Evolutionary conservation across 768 basidiomycete genomes (phyloP), one percentile per base, ranked within the genome.

Genomic region (Trametes cingulata): DNA sequence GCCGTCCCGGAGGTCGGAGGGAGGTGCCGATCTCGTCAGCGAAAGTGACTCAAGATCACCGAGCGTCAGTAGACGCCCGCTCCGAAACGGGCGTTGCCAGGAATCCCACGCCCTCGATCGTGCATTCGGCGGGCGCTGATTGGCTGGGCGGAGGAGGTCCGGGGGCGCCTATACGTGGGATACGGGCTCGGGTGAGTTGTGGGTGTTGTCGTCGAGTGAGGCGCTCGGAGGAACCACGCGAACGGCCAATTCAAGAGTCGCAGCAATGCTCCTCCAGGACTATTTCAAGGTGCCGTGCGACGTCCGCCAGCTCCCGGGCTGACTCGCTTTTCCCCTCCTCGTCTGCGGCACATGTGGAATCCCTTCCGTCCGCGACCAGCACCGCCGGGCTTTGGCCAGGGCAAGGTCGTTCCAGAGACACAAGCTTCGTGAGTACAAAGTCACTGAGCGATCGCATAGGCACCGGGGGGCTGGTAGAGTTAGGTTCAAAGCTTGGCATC

Each of bases 321-420:
- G 20, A 25, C 24, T 6, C 24, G 17, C 22, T 29, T 41, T 24
- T 33, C 24, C 43, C 39, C 22, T 36, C 33, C n/a, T 17, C 25
- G 20, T 37, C 33, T 50, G 15, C 22, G 37, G 50, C 36, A n/a
- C 1, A 69, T 73, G 65, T 62, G 60, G 56, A 78, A 80, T 62
- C 75, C 75, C 6, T 75, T 80, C 41, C 68, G 72, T 42, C 79
- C 78, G 10, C 55, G 72, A 0, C 80, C 82, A 24, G 82, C 81
- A 1, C 79, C 82, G 9, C 80, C 82, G 25, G 80, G 65, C 3
- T 84, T 84, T 67, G 82, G 78, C 7, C 52, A 67, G 51, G 81
- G 76, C 36, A 78, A 76, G 50, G 68, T 76, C n/a, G 61, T 83
- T 6, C 82, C 82, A 17, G 81, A 83, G 51, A 60, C 41, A 14